phyloP scores from a whole-genome alignment of 306 rosid genomes.

The Begonia peltatifolia region DNA sequence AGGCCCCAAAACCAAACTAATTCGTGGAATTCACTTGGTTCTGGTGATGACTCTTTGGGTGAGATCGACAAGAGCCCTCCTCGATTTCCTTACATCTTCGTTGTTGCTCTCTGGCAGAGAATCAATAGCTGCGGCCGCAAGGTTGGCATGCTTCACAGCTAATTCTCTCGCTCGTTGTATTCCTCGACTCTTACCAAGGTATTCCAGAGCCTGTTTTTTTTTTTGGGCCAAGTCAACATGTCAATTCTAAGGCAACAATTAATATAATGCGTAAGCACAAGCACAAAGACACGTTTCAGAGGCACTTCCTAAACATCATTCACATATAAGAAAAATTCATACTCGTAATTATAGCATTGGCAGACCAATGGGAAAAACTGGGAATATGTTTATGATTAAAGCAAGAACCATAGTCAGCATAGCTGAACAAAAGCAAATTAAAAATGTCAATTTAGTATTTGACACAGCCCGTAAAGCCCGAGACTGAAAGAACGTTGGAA shows the following conservation, averaged over 20 bases:
- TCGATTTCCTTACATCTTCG: slow-evolving; percentile 64
- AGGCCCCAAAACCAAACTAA: too few species aligned
- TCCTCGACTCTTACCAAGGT: slow-evolving; percentile 71
- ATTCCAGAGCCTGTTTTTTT: slow-evolving; percentile 62
- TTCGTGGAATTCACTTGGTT: slow-evolving; percentile 30
- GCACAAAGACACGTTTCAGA: background rate
- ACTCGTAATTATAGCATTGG: too few species aligned
- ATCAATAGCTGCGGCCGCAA: slow-evolving; percentile 80
- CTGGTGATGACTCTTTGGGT: slow-evolving; percentile 73
- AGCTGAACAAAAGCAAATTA: too few species aligned
- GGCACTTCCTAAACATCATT: background rate
- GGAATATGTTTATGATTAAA: too few species aligned
- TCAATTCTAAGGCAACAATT: background rate
- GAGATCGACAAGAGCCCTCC: slow-evolving; percentile 79
- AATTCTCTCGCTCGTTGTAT: slow-evolving; percentile 75
- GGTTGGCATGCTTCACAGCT: slow-evolving; percentile 69
- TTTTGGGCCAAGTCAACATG: background rate
- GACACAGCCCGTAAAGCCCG: too few species aligned
- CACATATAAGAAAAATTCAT: background rate
- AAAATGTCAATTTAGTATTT: too few species aligned
- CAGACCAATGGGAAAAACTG: too few species aligned
- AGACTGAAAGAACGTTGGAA: too few species aligned
- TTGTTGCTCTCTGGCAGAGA: slow-evolving; percentile 53
- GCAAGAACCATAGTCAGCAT: too few species aligned
- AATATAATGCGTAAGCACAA: background rate